Evolutionary conservation across 2,329 filamentous ascomycete species (phyloP).

Genomic region (Rhynchosporium graminicola): DNA sequence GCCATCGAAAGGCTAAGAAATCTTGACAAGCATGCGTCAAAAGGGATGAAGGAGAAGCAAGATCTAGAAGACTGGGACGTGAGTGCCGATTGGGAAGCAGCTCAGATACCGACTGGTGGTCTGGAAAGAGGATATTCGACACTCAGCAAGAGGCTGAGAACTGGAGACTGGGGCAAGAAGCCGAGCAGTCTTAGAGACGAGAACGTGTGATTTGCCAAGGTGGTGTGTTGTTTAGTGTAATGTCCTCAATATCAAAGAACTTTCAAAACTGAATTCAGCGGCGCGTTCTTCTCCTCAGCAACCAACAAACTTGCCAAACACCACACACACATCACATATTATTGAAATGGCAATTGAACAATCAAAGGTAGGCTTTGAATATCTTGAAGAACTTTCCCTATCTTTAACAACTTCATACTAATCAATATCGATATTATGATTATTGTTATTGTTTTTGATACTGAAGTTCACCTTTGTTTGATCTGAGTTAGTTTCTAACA

Average conservation of each 20-base stretch:
- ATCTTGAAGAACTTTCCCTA: too few relatives aligned
- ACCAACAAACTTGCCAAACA: too few relatives aligned
- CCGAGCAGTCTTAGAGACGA: constrained; percentile 38
- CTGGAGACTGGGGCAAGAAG: constrained; percentile 37
- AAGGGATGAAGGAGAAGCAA: constrained; percentile 25
- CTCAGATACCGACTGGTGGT: constrained; percentile 26
- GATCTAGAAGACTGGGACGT: constrained; percentile 33
- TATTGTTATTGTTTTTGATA: too few relatives aligned
- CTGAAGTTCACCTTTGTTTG: too few relatives aligned
- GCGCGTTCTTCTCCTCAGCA: too few relatives aligned
- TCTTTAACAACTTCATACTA: too few relatives aligned
- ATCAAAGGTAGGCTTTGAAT: too few relatives aligned
- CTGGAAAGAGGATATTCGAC: constrained; percentile 35
- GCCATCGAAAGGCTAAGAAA: constrained; percentile 37
- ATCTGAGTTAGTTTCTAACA: too few relatives aligned
- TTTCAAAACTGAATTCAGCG: not conserved
- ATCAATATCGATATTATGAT: too few relatives aligned
- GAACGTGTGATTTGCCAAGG: constrained; percentile 21
- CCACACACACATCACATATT: too few relatives aligned
- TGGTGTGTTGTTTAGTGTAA: constrained; percentile 14
- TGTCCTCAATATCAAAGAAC: constrained; percentile 7
- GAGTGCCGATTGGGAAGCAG: constrained; percentile 35
- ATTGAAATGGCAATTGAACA: too few relatives aligned
- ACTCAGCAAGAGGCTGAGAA: constrained; percentile 34
- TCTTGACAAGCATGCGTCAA: constrained; percentile 24